Evolutionary conservation across 352 stramenopile genomes (phyloP).

Genomic region (Phytophthora sansomeana): DNA sequence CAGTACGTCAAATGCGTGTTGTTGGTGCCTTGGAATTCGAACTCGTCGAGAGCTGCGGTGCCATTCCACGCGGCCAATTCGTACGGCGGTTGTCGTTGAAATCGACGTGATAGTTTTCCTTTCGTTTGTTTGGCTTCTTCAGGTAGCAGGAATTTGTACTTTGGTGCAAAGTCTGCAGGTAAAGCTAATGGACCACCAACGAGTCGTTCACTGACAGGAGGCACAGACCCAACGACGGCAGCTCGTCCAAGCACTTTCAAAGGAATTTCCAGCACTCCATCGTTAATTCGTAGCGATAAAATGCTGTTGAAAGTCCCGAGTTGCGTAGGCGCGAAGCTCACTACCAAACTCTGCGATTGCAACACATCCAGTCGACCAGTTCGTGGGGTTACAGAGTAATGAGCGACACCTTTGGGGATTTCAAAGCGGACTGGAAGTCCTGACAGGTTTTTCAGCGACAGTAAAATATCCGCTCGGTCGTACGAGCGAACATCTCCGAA

Average conservation of each 20-base stretch:
- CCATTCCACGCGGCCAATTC: constrained; percentile 70
- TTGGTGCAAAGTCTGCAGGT: constrained; percentile 84
- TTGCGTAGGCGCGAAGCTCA: constrained; percentile 91
- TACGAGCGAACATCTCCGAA: constrained; percentile 89
- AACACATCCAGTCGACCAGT: constrained; percentile 80
- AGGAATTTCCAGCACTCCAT: constrained; percentile 52
- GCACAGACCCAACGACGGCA: constrained; percentile 53
- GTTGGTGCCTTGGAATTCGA: constrained; percentile 85
- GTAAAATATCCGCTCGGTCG: constrained; percentile 82
- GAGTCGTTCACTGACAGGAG: constrained; percentile 30
- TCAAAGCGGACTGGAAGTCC: constrained; percentile 70
- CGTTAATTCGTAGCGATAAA: constrained; percentile 60
- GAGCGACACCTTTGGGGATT: constrained; percentile 62
- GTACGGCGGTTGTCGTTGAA: constrained; percentile 69
- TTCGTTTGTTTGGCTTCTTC: constrained; percentile 76
- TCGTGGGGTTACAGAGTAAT: constrained; percentile 79
- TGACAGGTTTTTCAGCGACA: constrained; percentile 87
- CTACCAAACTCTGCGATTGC: constrained; percentile 89
- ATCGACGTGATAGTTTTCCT: constrained; percentile 54
- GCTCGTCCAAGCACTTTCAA: constrained; percentile 77
- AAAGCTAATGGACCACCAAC: constrained; percentile 74
- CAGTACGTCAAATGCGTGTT: constrained; percentile 89
- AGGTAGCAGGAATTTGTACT: constrained; percentile 91
- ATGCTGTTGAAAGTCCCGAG: constrained; percentile 76
- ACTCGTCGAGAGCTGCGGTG: constrained; percentile 79